Base-by-base conservation (phyloP, 2,329 filamentous ascomycete genomes). In the Trichoderma koningii region DNA sequence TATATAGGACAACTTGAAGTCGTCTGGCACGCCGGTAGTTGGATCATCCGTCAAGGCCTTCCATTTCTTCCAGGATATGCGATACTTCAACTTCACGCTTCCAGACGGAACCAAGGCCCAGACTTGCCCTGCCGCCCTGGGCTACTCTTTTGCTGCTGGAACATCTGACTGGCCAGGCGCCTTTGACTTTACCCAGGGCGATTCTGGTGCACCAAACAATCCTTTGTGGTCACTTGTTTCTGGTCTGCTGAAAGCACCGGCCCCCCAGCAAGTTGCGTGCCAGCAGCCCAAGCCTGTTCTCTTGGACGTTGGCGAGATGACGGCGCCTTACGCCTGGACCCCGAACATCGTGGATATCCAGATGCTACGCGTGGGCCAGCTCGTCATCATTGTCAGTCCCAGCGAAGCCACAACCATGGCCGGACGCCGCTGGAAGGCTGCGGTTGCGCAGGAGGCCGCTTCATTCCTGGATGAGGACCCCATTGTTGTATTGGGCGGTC, bases 381-480 rank as follows among this genome's bases (percentile, higher is more conserved):
- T 97, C 7, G 81, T 96, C 64, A 89, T 97, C 67, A 87, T 97
- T 67, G 86, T 97, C 30, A 90, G 89, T 38, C 90, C 93, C 0
- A 92, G 92, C 34, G 94, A 97, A 76, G 92, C 91, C 1, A 95
- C 91, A 0, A 97, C 93, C 5, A 98, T 97, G 94, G 86, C 91
- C 1, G 93, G 93, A 0, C 85, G 93, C 23, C 86, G 94, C 28
- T 97, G 94, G 93, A 91, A 89, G 72, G 82, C 86, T 38, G 88
- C 91, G 1, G 82, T 96, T 17, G 78, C 81, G 19, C 55, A 69
- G 51, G 81, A 82, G n/a, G 83, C 85, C 7, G 77, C 79, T 1
- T 69, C 79, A 0, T 81, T 84, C 10, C 71, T 82, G 1, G 75
- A 83, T 5, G 77, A 81, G 0, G 77, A 85, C 1, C 89, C 91